Evolutionary conservation across 225 moss, liverwort and hornwort genomes (phyloP).

Genomic region (Polytrichum commune): DNA sequence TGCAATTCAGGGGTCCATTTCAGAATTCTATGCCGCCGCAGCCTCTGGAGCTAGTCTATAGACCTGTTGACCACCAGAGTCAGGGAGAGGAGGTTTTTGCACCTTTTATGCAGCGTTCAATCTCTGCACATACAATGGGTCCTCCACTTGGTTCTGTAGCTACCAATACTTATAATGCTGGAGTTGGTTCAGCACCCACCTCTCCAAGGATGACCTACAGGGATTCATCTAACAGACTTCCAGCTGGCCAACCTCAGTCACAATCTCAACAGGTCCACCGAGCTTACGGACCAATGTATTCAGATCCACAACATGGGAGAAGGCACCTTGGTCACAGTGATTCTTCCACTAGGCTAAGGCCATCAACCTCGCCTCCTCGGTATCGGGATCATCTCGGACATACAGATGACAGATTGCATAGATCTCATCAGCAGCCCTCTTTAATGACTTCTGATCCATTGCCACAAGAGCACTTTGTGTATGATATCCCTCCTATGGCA

Average conservation of each 20-base stretch:
- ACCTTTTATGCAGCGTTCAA: constrained; percentile 53
- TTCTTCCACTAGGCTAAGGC: constrained; percentile 53
- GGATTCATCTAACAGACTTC: constrained; percentile 49
- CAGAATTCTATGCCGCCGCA: constrained; percentile 26
- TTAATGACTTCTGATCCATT: constrained; percentile 37
- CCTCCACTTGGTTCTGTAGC: constrained; percentile 33
- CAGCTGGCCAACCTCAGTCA: constrained; percentile 40
- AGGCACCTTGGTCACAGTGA: constrained; percentile 54
- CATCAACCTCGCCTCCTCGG: constrained; percentile 78
- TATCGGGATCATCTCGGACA: constrained; percentile 70
- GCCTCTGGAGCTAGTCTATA: constrained; percentile 47
- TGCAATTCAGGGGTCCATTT: constrained; percentile 43
- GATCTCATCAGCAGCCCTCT: constrained; percentile 46
- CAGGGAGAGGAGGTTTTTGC: constrained; percentile 53
- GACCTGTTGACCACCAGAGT: constrained; percentile 71
- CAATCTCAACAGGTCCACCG: constrained; percentile 45
- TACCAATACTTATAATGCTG: constrained; percentile 47
- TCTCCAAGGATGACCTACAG: constrained; percentile 69
- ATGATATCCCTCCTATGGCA: constrained; percentile 35
- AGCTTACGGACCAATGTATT: constrained; percentile 48
- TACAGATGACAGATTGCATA: constrained; percentile 56
- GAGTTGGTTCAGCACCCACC: constrained; percentile 74
- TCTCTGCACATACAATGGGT: constrained; percentile 52
- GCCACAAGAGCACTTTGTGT: constrained; percentile 65
- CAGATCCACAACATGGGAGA: constrained; percentile 53